These are phyloP conservation scores for Avena insularis DNA, from an alignment of 176 grass and related monocot genomes.

Conservation along the genomic window DNA sequence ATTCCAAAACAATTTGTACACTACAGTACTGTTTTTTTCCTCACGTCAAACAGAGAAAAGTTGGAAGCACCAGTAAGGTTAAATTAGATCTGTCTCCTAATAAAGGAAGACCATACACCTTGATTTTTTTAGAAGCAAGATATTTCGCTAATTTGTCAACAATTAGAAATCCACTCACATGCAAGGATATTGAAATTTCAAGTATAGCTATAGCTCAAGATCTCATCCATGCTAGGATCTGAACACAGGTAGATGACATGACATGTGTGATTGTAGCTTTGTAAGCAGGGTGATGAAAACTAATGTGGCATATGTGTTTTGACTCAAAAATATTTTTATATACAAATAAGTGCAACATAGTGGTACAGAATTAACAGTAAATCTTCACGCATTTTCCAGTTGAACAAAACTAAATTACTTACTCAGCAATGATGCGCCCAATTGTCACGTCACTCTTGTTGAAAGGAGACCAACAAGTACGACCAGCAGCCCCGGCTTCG, in stretches of 20 bases:
- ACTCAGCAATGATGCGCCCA: slow-evolving; percentile 63
- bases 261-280: not conserved
- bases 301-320: not conserved
- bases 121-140: not conserved
- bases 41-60: not conserved
- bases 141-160: not conserved
- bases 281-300: not conserved
- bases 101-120: slow-evolving; percentile 2
- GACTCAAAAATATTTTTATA: too few relatives aligned
- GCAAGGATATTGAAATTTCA: not conserved
- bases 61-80: slow-evolving; percentile 12
- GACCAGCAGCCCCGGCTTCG: slow-evolving; percentile 64
- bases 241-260: slow-evolving; percentile 7
- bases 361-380: not conserved
- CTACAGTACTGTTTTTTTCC: not conserved
- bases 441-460: slow-evolving; percentile 77
- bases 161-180: not conserved
- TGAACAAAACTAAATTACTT: slow-evolving; percentile 42
- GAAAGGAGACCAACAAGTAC: slow-evolving; percentile 87
- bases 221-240: slow-evolving; percentile 25
- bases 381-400: not conserved
- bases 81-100: slow-evolving; percentile 1
- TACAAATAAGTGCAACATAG: not conserved
- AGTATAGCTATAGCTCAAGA: not conserved
- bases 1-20: slow-evolving; percentile 7